These are phyloP conservation scores for Monosporascus sp. DNA, from an alignment of 2,329 filamentous ascomycete species.

Conservation along the genomic window DNA sequence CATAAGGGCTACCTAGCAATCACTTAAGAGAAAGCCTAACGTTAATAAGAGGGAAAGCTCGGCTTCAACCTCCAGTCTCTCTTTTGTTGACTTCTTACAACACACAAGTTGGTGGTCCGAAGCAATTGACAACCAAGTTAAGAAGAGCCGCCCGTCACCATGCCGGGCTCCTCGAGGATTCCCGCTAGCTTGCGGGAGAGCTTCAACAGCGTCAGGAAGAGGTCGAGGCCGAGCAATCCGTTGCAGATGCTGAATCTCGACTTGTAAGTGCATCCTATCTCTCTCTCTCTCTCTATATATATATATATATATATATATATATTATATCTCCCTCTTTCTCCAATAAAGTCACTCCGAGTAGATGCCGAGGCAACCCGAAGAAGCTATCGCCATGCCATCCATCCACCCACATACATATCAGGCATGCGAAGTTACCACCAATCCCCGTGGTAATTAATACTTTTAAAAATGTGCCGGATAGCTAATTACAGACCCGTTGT, in stretches of 20 bases:
- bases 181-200: constrained; percentile 66
- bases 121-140: too few relatives aligned
- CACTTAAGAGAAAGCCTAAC: too few relatives aligned
- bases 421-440: too few relatives aligned
- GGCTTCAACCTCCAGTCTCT: too few relatives aligned
- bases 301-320: too few relatives aligned
- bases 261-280: constrained; percentile 48
- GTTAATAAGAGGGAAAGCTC: too few relatives aligned
- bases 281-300: too few relatives aligned
- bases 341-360: neutral
- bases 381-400: neutral
- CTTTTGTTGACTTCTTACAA: too few relatives aligned
- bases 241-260: constrained; percentile 61
- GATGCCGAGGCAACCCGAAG: neutral
- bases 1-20: too few relatives aligned
- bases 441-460: neutral
- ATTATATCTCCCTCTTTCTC: constrained; percentile 3
- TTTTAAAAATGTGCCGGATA: neutral
- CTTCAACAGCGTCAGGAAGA: constrained; percentile 58
- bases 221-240: constrained; percentile 49
- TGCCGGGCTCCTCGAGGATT: constrained; percentile 66
- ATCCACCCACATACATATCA: neutral
- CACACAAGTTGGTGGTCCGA: too few relatives aligned
- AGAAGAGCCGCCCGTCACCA: constrained; percentile 25
- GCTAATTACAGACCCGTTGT: neutral